These are phyloP conservation scores for Aurifilum marmelostoma DNA, from an alignment of 2,329 filamentous ascomycete species.

Conservation along the genomic window DNA sequence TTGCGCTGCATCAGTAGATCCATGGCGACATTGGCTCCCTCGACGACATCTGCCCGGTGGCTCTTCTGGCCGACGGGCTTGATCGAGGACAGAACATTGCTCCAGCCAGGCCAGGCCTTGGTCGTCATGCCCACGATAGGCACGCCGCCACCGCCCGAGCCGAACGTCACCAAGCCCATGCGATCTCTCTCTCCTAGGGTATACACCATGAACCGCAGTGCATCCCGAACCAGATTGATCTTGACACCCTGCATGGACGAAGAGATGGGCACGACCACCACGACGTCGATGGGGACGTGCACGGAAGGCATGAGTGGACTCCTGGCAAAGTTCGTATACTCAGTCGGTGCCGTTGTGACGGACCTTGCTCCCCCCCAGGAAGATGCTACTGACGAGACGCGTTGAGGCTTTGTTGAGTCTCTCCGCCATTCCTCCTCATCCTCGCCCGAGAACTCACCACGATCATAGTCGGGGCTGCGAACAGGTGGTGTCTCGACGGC, in stretches of 20 bases:
- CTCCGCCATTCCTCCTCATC: slow-evolving; percentile 90
- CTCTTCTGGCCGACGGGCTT: slow-evolving; percentile 96
- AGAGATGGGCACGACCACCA: slow-evolving; percentile 95
- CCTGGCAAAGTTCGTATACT: slow-evolving; percentile 77
- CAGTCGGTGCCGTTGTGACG: slow-evolving; percentile 84
- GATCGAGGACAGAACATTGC: slow-evolving; percentile 82
- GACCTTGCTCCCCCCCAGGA: slow-evolving; percentile 81
- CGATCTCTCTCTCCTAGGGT: slow-evolving; percentile 90
- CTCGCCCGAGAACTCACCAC: slow-evolving; percentile 74
- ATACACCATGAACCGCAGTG: slow-evolving; percentile 87
- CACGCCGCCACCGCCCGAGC: slow-evolving; percentile 89
- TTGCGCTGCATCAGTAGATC: slow-evolving; percentile 97
- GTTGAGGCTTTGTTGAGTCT: slow-evolving; percentile 55
- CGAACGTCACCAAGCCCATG: slow-evolving; percentile 97
- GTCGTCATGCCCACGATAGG: slow-evolving; percentile 98
- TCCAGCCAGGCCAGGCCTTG: slow-evolving; percentile 92
- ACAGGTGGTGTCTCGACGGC: slow-evolving; percentile 65
- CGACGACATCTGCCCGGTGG: slow-evolving; percentile 92
- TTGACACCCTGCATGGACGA: slow-evolving; percentile 99
- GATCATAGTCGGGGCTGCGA: slow-evolving; percentile 77
- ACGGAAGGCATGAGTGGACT: slow-evolving; percentile 57
- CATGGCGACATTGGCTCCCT: slow-evolving; percentile 98
- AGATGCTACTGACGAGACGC: slow-evolving; percentile 82
- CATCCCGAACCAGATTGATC: slow-evolving; percentile 90
- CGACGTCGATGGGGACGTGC: slow-evolving; percentile 92